Evolutionary conservation across 2,329 filamentous ascomycete genomes (phyloP).

Genomic region (Trichoderma afroharzianum): DNA sequence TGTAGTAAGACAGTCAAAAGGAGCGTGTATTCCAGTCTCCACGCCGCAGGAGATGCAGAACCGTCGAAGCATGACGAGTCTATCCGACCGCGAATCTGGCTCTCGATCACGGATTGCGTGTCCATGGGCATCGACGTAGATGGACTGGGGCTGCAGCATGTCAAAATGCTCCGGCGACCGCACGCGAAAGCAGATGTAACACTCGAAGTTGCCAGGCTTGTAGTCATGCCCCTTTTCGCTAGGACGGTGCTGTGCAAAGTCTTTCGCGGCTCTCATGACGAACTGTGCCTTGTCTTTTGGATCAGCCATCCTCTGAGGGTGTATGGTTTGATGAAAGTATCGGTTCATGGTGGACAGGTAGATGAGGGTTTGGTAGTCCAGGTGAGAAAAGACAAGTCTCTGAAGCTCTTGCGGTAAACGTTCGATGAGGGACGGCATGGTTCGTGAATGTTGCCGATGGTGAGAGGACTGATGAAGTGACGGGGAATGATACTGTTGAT

Average conservation of each 20-base stretch:
- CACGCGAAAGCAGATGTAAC: constrained; percentile 42
- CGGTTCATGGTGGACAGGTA: constrained; percentile 36
- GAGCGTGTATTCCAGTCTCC: constrained; percentile 34
- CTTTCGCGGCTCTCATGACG: constrained; percentile 40
- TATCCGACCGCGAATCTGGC: constrained; percentile 27
- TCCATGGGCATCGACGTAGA: constrained; percentile 32
- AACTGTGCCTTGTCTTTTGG: constrained; percentile 37
- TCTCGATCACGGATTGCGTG: constrained; percentile 30
- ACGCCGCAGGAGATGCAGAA: constrained; percentile 44
- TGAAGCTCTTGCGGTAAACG: constrained; percentile 34
- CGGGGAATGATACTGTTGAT: neutral
- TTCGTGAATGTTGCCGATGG: constrained; percentile 16
- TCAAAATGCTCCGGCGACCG: constrained; percentile 39
- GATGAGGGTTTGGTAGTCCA: constrained; percentile 42
- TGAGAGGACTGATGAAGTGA: constrained; percentile 9
- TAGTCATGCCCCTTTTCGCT: constrained; percentile 36
- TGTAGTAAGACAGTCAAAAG: constrained; percentile 37
- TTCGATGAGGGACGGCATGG: constrained; percentile 30
- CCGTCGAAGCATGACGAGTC: constrained; percentile 33
- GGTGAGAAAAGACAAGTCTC: constrained; percentile 31
- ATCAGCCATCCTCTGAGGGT: constrained; percentile 35
- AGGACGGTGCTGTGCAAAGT: constrained; percentile 39
- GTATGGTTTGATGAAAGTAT: constrained; percentile 32
- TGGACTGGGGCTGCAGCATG: constrained; percentile 32
- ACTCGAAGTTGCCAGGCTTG: constrained; percentile 40